These are phyloP conservation scores for Spiromastix sp. DNA, from an alignment of 2,329 filamentous ascomycete species.

Conservation along the genomic window DNA sequence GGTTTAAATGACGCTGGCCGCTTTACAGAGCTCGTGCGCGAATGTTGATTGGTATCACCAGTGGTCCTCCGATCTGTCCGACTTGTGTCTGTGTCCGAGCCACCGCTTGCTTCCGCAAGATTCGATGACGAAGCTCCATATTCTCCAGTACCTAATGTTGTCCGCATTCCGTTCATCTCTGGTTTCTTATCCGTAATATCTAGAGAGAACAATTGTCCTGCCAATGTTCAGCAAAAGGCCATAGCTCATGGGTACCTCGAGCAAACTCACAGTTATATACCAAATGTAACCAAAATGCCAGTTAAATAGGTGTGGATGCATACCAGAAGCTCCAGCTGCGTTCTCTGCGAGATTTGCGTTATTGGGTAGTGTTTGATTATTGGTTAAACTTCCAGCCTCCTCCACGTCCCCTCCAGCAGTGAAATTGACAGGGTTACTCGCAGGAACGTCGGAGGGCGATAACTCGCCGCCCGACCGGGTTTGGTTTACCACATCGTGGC, in stretches of 20 bases:
- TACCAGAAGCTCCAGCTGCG: slow-evolving; percentile 13
- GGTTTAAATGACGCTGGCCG: slow-evolving; percentile 54
- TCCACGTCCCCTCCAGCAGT: slow-evolving; percentile 42
- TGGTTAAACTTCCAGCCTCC: slow-evolving; percentile 28
- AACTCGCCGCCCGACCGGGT: slow-evolving; percentile 55
- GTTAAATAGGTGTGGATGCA: slow-evolving; percentile 13
- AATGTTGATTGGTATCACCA: slow-evolving; percentile 32
- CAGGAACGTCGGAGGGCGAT: slow-evolving; percentile 56
- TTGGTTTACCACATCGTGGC: slow-evolving; percentile 63
- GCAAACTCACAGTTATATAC: slow-evolving; percentile 3
- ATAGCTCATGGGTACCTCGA: too few species aligned
- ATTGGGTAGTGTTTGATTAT: slow-evolving; percentile 17
- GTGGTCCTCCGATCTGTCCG: slow-evolving; percentile 39
- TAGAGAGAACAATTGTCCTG: too few species aligned
- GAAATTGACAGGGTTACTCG: slow-evolving; percentile 45
- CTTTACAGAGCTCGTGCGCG: slow-evolving; percentile 44
- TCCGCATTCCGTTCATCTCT: slow-evolving; percentile 29
- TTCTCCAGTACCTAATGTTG: slow-evolving; percentile 27
- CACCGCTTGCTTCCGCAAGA: slow-evolving; percentile 38
- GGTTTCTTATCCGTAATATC: slow-evolving; percentile 20
- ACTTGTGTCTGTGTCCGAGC: slow-evolving; percentile 55
- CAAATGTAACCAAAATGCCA: too few species aligned
- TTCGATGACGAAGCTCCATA: slow-evolving; percentile 25
- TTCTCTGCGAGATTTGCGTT: slow-evolving; percentile 8
- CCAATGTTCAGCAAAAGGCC: too few species aligned